These are phyloP conservation scores for Albifimbria verrucaria DNA, from an alignment of 2,329 filamentous ascomycete species.

Conservation along the genomic window DNA sequence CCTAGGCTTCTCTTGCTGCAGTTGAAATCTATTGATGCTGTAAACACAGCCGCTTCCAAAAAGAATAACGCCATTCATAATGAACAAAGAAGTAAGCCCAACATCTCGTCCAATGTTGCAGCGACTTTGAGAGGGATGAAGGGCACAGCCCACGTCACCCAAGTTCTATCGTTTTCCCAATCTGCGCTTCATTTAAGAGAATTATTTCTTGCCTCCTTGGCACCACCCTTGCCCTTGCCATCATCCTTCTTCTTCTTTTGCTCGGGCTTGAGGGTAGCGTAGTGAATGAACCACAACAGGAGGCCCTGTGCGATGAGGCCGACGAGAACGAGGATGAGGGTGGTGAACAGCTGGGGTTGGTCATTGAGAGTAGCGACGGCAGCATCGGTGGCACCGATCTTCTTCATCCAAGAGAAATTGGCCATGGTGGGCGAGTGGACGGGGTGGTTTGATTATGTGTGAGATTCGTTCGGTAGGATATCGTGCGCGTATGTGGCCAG, in stretches of 20 bases:
- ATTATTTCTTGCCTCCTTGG: background rate
- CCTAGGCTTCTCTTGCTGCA: background rate
- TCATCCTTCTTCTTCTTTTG: slow-evolving; percentile 48
- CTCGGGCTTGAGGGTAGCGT: slow-evolving; percentile 57
- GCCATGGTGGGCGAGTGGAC: slow-evolving; percentile 30
- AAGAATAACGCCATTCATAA: background rate
- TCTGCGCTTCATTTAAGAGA: no score
- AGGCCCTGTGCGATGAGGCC: slow-evolving; percentile 42
- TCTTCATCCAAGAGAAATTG: slow-evolving; percentile 55
- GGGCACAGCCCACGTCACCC: no score
- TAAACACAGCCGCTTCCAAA: background rate
- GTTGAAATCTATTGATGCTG: background rate
- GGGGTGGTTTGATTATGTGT: background rate
- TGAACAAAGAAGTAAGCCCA: no score
- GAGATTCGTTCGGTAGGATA: background rate
- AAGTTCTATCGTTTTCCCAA: no score
- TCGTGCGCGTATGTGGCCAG: no score
- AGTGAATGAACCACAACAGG: slow-evolving; percentile 57
- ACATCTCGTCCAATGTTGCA: no score
- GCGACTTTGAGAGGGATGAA: no score
- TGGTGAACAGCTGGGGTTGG: slow-evolving; percentile 56
- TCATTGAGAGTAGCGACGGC: slow-evolving; percentile 60
- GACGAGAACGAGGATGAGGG: slow-evolving; percentile 52
- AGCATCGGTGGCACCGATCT: slow-evolving; percentile 54
- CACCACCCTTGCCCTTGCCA: slow-evolving; percentile 9